These are phyloP conservation scores for Penicillium canariense DNA, from an alignment of 495 filamentous ascomycete species.

Conservation along the genomic window DNA sequence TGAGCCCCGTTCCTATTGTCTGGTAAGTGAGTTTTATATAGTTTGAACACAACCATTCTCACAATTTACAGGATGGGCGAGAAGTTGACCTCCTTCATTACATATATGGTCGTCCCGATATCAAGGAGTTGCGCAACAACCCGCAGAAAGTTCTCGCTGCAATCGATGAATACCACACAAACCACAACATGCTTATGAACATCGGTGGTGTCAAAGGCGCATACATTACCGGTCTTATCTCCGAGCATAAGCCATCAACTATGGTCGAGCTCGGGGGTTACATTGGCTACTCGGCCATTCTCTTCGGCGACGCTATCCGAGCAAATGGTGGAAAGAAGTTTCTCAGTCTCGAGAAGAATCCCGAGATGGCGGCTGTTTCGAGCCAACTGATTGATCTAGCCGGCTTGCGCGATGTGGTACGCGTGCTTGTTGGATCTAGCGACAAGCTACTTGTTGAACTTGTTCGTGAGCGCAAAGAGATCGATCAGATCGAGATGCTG, in stretches of 20 bases:
- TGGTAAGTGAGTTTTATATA: background rate
- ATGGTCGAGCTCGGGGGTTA: conserved; percentile 78
- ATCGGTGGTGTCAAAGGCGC: conserved; percentile 64
- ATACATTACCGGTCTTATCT: conserved; percentile 59
- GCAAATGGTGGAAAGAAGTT: conserved; percentile 53
- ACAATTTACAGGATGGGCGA: conserved; percentile 52
- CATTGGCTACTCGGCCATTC: conserved; percentile 68
- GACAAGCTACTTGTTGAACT: conserved; percentile 21
- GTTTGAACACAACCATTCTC: background rate
- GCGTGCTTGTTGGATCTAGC: conserved; percentile 19
- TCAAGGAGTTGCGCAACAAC: conserved; percentile 53
- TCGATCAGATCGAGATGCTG: conserved; percentile 56
- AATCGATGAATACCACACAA: conserved; percentile 50
- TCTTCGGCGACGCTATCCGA: conserved; percentile 57
- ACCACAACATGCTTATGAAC: conserved; percentile 66
- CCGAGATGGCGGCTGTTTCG: conserved; percentile 60
- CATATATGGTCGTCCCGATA: conserved; percentile 51
- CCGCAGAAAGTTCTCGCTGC: conserved; percentile 55
- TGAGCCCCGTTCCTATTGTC: background rate
- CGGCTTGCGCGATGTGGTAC: conserved; percentile 56
- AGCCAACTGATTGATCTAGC: conserved; percentile 59
- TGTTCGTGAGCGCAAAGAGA: conserved; percentile 22
- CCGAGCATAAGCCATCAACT: conserved; percentile 52
- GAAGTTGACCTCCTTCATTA: conserved; percentile 66
- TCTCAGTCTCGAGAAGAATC: conserved; percentile 59